These are phyloP conservation scores for Cercospora sp. DNA, from an alignment of 2,329 filamentous ascomycete species.

Conservation along the genomic window DNA sequence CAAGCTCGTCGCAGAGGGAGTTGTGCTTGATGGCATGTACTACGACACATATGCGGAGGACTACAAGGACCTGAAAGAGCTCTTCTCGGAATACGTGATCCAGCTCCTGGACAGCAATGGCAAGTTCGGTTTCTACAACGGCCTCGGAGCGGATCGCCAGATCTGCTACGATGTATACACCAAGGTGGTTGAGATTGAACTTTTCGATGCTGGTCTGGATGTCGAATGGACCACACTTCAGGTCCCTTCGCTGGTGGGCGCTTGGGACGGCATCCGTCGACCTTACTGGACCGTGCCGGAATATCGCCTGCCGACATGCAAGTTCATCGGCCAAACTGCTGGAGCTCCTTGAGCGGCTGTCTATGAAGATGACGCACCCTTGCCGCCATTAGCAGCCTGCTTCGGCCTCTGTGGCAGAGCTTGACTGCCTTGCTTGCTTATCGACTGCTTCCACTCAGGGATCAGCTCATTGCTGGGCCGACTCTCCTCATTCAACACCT, in stretches of 20 bases:
- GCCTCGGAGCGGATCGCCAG: constrained; percentile 85
- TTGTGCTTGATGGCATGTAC: constrained; percentile 64
- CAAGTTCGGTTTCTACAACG: constrained; percentile 65
- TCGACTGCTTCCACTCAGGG: constrained; percentile 36
- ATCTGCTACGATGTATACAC: constrained; percentile 97
- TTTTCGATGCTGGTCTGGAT: constrained; percentile 85
- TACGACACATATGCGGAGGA: constrained; percentile 98
- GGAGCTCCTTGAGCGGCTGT: background rate
- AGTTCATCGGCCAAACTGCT: constrained; percentile 63
- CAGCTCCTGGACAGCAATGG: constrained; percentile 66
- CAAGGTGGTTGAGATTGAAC: constrained; percentile 83
- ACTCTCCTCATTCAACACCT: constrained; percentile 45
- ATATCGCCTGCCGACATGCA: constrained; percentile 74
- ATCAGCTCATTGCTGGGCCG: constrained; percentile 46
- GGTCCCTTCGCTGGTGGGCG: constrained; percentile 63
- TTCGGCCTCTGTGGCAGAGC: constrained; percentile 31
- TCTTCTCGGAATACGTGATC: constrained; percentile 86
- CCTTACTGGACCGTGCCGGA: constrained; percentile 71
- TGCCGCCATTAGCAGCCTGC: constrained; percentile 25
- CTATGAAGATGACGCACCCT: constrained; percentile 8
- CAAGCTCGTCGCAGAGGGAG: constrained; percentile 46
- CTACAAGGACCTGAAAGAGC: constrained; percentile 78
- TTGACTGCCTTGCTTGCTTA: background rate
- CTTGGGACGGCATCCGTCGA: constrained; percentile 23
- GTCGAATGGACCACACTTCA: constrained; percentile 79